Evolutionary conservation across 768 basidiomycete species (phyloP), one percentile per base, ranked within the genome.

Genomic region (Tylopilus sp.): DNA sequence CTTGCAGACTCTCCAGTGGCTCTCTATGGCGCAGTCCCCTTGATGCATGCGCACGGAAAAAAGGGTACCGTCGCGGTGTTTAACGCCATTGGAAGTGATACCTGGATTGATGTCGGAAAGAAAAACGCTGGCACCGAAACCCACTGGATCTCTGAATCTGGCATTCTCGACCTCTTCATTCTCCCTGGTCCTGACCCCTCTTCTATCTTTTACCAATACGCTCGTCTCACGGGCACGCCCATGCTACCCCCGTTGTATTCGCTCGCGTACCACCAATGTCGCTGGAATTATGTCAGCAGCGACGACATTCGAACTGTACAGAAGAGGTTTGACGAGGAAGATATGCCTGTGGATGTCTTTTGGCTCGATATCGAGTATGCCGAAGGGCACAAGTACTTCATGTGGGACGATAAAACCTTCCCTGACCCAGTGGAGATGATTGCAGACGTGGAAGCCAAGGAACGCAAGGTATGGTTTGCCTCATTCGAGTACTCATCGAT

Each of bases 331-430:
- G 97, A 99, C 52, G 91, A 95, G 58, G 90, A 87, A 38, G 89
- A 95, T 60, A 91, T 98, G 51, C 97, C 97, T 0, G 82, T 98
- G 12, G 95, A 98, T 62, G 93, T 95, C 3, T 86, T 98, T 64
- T 98, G 95, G 95, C 79, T 98, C 39, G 95, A 97, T 70, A 97
- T 98, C 61, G 95, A 97, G 66, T 97, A 97, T 68, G 75, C 95
- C 0, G 83, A 88, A 40, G 91, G 92, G 40, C 92, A 97, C 72
- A 88, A 92, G 69, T 98, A 99, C 77, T 93, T 98, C 69, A 90
- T 98, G 57, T 99, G 97, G 97, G 85, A 98, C 60, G 75, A 85
- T 53, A 88, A 88, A 70, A 80, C 76, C 33, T 98, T 98, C 84
- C 92, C 95, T 6, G 89, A 97, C 65, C 95, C 95, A 1, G 86